phyloP scores from a whole-genome alignment of 1,139 yeast species.

The Kodamaea alishanica region DNA sequence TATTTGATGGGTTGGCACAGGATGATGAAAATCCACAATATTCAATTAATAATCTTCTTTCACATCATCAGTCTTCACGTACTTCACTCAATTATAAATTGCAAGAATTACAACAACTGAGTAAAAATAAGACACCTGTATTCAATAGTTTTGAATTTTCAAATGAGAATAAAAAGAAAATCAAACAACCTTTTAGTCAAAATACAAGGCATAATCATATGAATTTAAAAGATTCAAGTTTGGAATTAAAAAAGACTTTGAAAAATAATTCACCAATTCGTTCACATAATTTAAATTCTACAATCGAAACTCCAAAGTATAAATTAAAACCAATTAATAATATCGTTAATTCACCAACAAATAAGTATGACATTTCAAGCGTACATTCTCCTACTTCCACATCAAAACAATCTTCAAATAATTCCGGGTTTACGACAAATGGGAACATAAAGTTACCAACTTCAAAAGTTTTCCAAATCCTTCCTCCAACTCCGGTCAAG shows the following conservation, averaged over 20 bases:
- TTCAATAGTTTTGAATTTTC: constrained; percentile 7
- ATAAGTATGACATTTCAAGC: not conserved
- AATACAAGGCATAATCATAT: constrained; percentile 32
- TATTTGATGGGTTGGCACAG: constrained; percentile 25
- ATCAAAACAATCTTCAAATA: constrained; percentile 1
- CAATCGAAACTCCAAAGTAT: too few species aligned
- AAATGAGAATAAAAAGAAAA: not conserved
- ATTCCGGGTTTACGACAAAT: constrained; percentile 46
- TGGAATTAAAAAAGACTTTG: constrained; percentile 35
- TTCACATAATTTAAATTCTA: not conserved
- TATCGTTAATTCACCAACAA: constrained; percentile 1
- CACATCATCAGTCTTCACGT: constrained; percentile 42
- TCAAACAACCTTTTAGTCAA: constrained; percentile 6
- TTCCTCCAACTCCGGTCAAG: constrained; percentile 69
- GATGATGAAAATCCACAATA: constrained; percentile 38
- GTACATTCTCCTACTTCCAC: constrained; percentile 4
- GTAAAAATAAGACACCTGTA: constrained; percentile 8
- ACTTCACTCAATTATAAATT: constrained; percentile 33
- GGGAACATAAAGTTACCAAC: constrained; percentile 49
- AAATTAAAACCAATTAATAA: not conserved
- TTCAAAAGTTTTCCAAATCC: constrained; percentile 41
- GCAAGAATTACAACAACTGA: constrained; percentile 19
- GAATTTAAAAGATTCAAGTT: constrained; percentile 42
- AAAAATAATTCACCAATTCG: not conserved
- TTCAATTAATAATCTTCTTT: constrained; percentile 37